These are phyloP conservation scores for Globisporangium takayamanum DNA, from an alignment of 352 stramenopile species.

Conservation along the genomic window DNA sequence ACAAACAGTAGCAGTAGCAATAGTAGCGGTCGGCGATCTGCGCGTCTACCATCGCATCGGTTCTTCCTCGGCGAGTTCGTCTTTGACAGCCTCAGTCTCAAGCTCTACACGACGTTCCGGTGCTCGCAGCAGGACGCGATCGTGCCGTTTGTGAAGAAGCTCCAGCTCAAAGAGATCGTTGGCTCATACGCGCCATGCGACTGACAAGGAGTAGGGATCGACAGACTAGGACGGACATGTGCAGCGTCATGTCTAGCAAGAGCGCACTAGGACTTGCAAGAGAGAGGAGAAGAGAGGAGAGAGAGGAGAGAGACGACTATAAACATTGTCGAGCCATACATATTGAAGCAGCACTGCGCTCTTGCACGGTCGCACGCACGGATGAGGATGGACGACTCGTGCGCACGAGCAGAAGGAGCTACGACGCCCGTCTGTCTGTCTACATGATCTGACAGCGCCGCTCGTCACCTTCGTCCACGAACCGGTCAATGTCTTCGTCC, in stretches of 20 bases:
- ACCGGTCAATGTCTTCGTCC: slow-evolving; percentile 85
- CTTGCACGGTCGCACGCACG: neutral
- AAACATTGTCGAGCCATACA: slow-evolving; percentile 3
- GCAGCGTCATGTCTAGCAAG: neutral
- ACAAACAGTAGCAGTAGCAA: neutral
- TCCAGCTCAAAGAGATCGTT: slow-evolving; percentile 74
- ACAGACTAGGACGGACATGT: neutral
- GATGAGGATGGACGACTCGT: too few relatives aligned
- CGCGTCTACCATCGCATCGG: slow-evolving; percentile 6
- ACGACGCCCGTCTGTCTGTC: slow-evolving; percentile 1
- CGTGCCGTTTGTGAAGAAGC: slow-evolving; percentile 55
- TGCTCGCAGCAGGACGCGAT: slow-evolving; percentile 48
- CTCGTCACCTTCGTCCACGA: slow-evolving; percentile 80
- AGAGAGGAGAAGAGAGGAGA: neutral
- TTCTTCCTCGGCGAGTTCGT: slow-evolving; percentile 65
- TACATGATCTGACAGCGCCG: slow-evolving; percentile 83
- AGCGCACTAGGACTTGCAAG: neutral
- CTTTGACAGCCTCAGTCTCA: slow-evolving; percentile 65
- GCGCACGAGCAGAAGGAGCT: neutral
- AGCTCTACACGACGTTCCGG: slow-evolving; percentile 57
- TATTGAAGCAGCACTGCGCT: slow-evolving; percentile 2
- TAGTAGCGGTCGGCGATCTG: neutral
- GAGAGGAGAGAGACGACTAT: neutral
- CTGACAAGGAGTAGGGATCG: slow-evolving; percentile 8
- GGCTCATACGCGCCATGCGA: slow-evolving; percentile 58